Conservation (phyloP, 192 early-diverging fungal genomes). For the Podila epigama region DNA sequence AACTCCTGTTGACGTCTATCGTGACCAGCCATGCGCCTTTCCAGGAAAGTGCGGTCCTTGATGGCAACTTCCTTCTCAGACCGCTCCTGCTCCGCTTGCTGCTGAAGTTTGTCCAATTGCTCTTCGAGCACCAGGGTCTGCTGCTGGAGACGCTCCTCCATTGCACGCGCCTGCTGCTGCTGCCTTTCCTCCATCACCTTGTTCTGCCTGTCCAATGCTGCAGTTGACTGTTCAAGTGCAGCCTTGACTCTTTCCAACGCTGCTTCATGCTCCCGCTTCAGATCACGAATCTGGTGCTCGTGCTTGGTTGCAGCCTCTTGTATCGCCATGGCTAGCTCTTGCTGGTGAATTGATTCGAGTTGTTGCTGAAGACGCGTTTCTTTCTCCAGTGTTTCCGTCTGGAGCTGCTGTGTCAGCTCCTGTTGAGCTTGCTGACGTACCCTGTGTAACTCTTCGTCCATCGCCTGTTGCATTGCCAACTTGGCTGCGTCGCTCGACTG, state of each 20-base stretch:
- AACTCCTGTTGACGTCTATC: slow-evolving; percentile 43
- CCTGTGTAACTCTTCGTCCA: not conserved
- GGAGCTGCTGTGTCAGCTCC: slow-evolving; percentile 7
- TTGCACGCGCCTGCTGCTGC: not conserved
- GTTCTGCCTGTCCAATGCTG: not conserved
- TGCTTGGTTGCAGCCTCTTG: slow-evolving; percentile 16
- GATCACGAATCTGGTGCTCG: slow-evolving; percentile 29
- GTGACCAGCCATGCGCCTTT: slow-evolving; percentile 34
- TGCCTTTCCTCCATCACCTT: not conserved
- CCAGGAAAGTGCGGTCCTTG: slow-evolving; percentile 42
- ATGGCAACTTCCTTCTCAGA: slow-evolving; percentile 35
- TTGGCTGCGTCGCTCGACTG: slow-evolving; percentile 1
- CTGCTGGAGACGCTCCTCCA: slow-evolving; percentile 10
- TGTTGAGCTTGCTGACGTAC: slow-evolving; percentile 10
- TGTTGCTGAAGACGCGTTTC: slow-evolving; percentile 34
- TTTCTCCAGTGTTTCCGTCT: slow-evolving; percentile 16
- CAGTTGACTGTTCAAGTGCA: slow-evolving; percentile 11
- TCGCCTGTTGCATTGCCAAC: not conserved
- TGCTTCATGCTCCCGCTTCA: not conserved
- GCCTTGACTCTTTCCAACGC: not conserved
- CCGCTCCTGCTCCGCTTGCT: slow-evolving; percentile 25
- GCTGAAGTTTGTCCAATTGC: slow-evolving; percentile 29
- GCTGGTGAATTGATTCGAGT: slow-evolving; percentile 38
- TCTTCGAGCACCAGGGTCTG: slow-evolving; percentile 9
- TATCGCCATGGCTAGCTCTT: slow-evolving; percentile 24